These are phyloP conservation scores for Pulveroboletus sp. DNA, from an alignment of 768 basidiomycete genomes.

Conservation along the genomic window DNA sequence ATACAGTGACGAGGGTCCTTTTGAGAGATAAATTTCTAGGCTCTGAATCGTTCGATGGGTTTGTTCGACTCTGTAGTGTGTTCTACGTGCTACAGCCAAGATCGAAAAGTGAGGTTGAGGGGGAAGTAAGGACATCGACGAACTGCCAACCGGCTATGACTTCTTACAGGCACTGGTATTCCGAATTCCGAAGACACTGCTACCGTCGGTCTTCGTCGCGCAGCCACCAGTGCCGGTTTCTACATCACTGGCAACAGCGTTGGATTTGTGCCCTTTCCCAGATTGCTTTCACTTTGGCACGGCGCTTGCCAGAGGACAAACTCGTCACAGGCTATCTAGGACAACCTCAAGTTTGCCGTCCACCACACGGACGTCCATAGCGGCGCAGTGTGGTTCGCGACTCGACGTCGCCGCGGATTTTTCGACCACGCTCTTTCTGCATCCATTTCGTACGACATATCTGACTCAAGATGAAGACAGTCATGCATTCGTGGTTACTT, in stretches of 20 bases:
- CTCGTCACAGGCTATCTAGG: background rate
- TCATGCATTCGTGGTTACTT: constrained; percentile 24
- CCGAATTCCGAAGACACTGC: background rate
- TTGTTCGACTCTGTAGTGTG: too few species aligned
- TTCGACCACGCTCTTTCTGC: constrained; percentile 22
- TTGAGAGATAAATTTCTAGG: too few species aligned
- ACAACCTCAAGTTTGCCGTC: constrained; percentile 2
- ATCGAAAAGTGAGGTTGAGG: too few species aligned
- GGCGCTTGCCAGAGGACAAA: background rate
- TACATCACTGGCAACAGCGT: constrained; percentile 14
- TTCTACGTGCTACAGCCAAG: too few species aligned
- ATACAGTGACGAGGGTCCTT: too few species aligned
- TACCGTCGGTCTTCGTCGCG: background rate
- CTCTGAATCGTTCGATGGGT: too few species aligned
- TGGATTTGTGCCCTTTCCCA: constrained; percentile 5
- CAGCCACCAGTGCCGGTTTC: constrained; percentile 21
- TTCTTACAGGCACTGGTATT: background rate
- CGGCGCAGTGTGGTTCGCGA: constrained; percentile 10
- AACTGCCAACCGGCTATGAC: background rate
- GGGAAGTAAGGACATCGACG: too few species aligned
- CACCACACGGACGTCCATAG: constrained; percentile 3
- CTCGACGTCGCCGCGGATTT: constrained; percentile 21
- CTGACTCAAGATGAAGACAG: constrained; percentile 22
- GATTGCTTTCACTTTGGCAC: constrained; percentile 3
- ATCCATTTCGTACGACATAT: constrained; percentile 6